Conservation (phyloP, 73 alveolate species). For the Effrenium voratum region DNA sequence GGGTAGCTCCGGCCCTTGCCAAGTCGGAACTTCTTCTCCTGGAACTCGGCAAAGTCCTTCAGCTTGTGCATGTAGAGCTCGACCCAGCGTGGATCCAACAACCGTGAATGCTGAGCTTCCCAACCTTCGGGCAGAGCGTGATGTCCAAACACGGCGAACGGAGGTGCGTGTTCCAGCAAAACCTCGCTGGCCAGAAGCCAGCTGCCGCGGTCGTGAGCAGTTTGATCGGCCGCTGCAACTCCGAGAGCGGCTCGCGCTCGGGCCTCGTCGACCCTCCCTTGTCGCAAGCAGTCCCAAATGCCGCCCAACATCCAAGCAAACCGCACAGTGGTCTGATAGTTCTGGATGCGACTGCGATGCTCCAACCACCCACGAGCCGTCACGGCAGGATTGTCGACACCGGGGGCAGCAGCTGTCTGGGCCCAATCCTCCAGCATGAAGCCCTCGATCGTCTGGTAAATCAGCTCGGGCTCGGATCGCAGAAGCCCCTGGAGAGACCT, state of each 20-base stretch:
- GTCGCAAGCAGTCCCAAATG: neutral
- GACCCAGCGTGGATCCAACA: neutral
- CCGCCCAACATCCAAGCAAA: neutral
- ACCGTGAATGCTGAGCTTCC: neutral
- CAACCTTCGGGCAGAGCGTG: neutral
- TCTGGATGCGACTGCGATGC: neutral
- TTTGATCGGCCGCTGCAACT: neutral
- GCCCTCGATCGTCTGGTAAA: neutral
- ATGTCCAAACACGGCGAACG: neutral
- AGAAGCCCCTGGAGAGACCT: neutral
- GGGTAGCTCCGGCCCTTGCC: neutral
- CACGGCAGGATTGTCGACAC: neutral
- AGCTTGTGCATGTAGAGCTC: neutral
- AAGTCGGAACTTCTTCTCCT: neutral
- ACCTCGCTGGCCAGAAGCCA: neutral
- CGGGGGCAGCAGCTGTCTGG: neutral
- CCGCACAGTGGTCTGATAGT: neutral
- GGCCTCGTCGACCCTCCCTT: neutral
- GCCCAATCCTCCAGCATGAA: neutral
- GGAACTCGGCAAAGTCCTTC: neutral
- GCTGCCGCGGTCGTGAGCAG: neutral
- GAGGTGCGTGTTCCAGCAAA: neutral
- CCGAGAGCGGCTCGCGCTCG: neutral
- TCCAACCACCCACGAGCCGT: conserved; percentile 26
- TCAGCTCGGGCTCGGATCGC: neutral